phyloP scores from a whole-genome alignment of 331 rosid species.

The Phaseolus coccineus region DNA sequence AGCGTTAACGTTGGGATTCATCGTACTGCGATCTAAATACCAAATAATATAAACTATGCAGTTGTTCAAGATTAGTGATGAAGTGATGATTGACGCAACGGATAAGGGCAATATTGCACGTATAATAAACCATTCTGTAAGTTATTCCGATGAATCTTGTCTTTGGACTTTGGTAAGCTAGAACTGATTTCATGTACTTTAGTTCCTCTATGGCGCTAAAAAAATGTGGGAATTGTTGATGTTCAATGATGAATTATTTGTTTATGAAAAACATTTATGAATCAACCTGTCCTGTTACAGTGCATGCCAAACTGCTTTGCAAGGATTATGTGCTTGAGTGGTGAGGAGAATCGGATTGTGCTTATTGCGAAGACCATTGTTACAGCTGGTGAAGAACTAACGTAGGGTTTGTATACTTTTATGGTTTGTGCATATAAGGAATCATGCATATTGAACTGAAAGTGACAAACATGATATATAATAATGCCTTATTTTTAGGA shows the following conservation, averaged over 20 bases:
- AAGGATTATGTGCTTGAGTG: slow-evolving; percentile 77
- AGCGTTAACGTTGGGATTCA: slow-evolving; percentile 1
- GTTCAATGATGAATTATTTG: background rate
- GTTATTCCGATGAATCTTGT: slow-evolving; percentile 42
- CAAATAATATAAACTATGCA: slow-evolving; percentile 56
- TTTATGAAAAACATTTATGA: slow-evolving; percentile 1
- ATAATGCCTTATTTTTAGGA: background rate
- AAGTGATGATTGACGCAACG: slow-evolving; percentile 91
- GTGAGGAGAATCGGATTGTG: slow-evolving; percentile 77
- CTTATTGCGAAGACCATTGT: slow-evolving; percentile 80
- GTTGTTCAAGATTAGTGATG: slow-evolving; percentile 96
- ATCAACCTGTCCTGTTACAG: slow-evolving; percentile 55
- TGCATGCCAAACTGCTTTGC: slow-evolving; percentile 97
- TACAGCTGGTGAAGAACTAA: slow-evolving; percentile 88
- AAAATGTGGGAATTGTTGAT: slow-evolving; percentile 7
- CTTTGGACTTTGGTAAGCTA: background rate
- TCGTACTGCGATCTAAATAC: slow-evolving; percentile 24
- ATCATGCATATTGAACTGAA: slow-evolving; percentile 19
- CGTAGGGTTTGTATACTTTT: slow-evolving; percentile 56
- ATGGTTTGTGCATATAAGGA: background rate
- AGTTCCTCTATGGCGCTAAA: slow-evolving; percentile 4
- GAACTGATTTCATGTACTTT: background rate
- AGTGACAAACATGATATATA: background rate
- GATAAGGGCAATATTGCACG: slow-evolving; percentile 90
- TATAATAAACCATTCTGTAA: slow-evolving; percentile 90